These are phyloP conservation scores for Aureobasidium melanogenum DNA, from an alignment of 2,329 filamentous ascomycete genomes.

Conservation along the genomic window DNA sequence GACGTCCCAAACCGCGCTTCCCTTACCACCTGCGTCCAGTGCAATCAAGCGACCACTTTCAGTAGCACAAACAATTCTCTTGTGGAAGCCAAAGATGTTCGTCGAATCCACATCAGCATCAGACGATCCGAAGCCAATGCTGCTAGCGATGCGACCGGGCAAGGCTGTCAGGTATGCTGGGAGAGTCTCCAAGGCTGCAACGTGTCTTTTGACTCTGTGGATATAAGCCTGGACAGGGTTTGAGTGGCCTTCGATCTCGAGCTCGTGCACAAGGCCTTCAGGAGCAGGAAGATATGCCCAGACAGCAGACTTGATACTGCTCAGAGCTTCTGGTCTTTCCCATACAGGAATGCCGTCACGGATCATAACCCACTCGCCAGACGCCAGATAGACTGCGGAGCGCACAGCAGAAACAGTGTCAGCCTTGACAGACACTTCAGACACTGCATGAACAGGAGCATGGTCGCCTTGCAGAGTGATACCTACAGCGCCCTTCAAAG, in stretches of 20 bases:
- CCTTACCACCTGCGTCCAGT: constrained; percentile 66
- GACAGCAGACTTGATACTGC: constrained; percentile 67
- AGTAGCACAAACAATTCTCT: constrained; percentile 73
- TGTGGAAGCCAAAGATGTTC: constrained; percentile 82
- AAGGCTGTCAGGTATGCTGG: constrained; percentile 64
- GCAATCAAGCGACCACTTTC: constrained; percentile 70
- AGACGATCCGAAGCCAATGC: constrained; percentile 28
- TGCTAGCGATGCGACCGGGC: constrained; percentile 57
- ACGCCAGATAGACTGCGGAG: constrained; percentile 57
- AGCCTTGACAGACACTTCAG: constrained; percentile 71
- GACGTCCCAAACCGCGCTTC: constrained; percentile 66
- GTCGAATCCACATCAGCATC: constrained; percentile 9
- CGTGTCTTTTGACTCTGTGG: constrained; percentile 74
- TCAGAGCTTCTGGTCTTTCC: constrained; percentile 73
- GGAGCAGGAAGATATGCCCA: constrained; percentile 63
- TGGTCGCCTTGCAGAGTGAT: constrained; percentile 16
- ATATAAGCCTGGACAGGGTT: constrained; percentile 75
- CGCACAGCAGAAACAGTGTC: constrained; percentile 65
- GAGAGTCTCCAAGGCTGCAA: constrained; percentile 66
- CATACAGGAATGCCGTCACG: constrained; percentile 75
- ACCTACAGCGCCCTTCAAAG: constrained; percentile 38
- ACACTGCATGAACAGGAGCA: constrained; percentile 56
- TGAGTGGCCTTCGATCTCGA: constrained; percentile 79
- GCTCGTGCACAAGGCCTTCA: constrained; percentile 63
- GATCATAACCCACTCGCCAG: constrained; percentile 71